A percentile compares a stretch with the other conserved stretches of the same genome.
Conservation (phyloP, 352 stramenopile species). For the Peronospora tabacina region DNA sequence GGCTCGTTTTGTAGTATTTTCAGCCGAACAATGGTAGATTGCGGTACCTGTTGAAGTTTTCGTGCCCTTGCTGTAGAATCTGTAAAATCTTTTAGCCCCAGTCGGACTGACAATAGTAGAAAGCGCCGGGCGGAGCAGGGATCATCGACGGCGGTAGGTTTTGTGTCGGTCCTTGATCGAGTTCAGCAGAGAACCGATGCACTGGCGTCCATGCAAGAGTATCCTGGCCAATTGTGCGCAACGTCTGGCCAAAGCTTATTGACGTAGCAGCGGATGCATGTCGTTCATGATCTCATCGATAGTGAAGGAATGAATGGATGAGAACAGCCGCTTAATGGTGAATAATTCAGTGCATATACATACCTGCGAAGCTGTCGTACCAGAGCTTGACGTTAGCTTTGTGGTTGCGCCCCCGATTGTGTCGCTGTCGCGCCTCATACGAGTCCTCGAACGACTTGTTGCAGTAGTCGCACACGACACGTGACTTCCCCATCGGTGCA, state of each 20-base stretch:
- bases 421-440: conserved; percentile 53
- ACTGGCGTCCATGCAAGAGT: conserved; percentile 6
- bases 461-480: conserved; percentile 72
- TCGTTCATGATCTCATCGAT: conserved; percentile 34
- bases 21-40: not conserved
- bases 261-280: conserved; percentile 10
- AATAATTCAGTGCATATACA: not conserved
- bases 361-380: conserved; percentile 75
- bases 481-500: conserved; percentile 39
- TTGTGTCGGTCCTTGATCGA: conserved; percentile 6
- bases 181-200: conserved; percentile 1
- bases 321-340: not conserved
- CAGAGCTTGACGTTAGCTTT: conserved; percentile 80
- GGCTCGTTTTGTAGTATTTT: not conserved
- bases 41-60: not conserved
- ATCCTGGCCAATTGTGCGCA: not conserved
- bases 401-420: conserved; percentile 63
- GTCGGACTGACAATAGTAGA: conserved; percentile 37
- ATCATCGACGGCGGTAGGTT: conserved; percentile 70
- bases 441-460: conserved; percentile 79
- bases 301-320: conserved; percentile 3
- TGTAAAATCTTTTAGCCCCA: conserved; percentile 36
- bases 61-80: not conserved
- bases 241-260: not conserved
- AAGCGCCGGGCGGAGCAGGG: conserved; percentile 42